phyloP scores from a whole-genome alignment of 768 basidiomycete species.

The Chalciporus piperatus region DNA sequence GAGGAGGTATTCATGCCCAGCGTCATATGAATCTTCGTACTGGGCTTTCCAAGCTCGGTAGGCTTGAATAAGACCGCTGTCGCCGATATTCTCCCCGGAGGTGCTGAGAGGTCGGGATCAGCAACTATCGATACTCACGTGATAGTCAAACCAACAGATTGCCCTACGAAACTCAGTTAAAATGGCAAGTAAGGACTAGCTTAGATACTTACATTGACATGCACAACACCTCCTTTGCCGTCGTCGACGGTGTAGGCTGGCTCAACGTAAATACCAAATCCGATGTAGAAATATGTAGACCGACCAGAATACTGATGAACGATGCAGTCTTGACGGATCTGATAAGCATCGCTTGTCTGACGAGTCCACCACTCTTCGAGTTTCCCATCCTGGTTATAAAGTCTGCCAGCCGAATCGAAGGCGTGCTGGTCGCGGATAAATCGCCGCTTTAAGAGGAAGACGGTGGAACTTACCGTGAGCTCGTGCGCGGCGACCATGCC shows the following conservation, averaged over 20 bases:
- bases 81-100: slow-evolving; percentile 90
- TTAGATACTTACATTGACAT: slow-evolving; percentile 69
- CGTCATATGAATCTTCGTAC: slow-evolving; percentile 53
- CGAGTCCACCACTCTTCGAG: slow-evolving; percentile 94
- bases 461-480: slow-evolving; percentile 57
- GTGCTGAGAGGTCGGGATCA: slow-evolving; percentile 49
- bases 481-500: slow-evolving; percentile 93
- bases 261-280: slow-evolving; percentile 1
- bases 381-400: slow-evolving; percentile 89
- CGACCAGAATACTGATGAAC: slow-evolving; percentile 86
- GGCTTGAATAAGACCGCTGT: slow-evolving; percentile 80
- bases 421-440: slow-evolving; percentile 56
- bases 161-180: slow-evolving; percentile 43
- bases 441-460: not conserved
- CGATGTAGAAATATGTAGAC: slow-evolving; percentile 13
- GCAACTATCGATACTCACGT: not conserved
- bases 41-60: slow-evolving; percentile 91
- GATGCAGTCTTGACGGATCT: slow-evolving; percentile 81
- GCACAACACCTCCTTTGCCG: slow-evolving; percentile 76
- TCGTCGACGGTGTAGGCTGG: slow-evolving; percentile 81
- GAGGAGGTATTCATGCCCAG: slow-evolving; percentile 67
- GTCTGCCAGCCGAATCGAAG: slow-evolving; percentile 84
- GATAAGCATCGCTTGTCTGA: slow-evolving; percentile 78
- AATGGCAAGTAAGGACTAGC: not conserved
- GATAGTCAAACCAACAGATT: slow-evolving; percentile 55